Evolutionary conservation across 2,329 filamentous ascomycete genomes (phyloP), one percentile per base, ranked within the genome.

Genomic region (Claviceps arundinis): DNA sequence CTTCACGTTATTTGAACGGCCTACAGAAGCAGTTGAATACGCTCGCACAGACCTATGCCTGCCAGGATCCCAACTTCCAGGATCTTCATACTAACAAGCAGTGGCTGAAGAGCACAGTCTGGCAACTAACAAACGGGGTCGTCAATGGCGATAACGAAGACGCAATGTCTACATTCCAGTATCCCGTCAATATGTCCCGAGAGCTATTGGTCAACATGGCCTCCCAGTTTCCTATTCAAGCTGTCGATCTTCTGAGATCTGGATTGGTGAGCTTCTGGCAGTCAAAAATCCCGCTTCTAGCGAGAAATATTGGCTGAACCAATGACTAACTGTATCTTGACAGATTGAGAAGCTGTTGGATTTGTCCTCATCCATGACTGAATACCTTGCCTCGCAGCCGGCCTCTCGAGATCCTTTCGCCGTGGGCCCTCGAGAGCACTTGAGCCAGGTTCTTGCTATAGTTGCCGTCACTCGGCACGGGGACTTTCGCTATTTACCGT

Each of bases 281-380:
- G n/a, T 37, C 2, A 24, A 11, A 11, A 24, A 22, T 11, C 16
- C 17, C 45, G 11, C 11, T 17, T 34, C n/a, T 19, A 11, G 4
- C 24, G 19, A n/a, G n/a, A 11, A 11, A 37, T 2, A 4, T 1
- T 16, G 14, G 42, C 26, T 2, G 34, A 38, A 45, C 3, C 47
- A 17, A 9, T 13, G 24, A 7, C 45, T 50, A 43, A 51, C 37
- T 24, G 2, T 34, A 26, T 4, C 1, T 13, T 13, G 30, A 0
- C 58, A 84, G 79, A 81, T 93, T 55, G 87, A 90, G 62, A 91
- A 91, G 63, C 70, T 95, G 13, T 79, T 93, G 59, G 85, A 90
- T 58, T 78, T 90, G 38, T 81, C 86, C 13, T 85, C 78, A 64
- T 81, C 82, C 16, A 73, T 93, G 55, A 84, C 78, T 7, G 85